Base-by-base conservation (phyloP, 2,329 filamentous ascomycete species). In the Lasiodiplodia sp. region DNA sequence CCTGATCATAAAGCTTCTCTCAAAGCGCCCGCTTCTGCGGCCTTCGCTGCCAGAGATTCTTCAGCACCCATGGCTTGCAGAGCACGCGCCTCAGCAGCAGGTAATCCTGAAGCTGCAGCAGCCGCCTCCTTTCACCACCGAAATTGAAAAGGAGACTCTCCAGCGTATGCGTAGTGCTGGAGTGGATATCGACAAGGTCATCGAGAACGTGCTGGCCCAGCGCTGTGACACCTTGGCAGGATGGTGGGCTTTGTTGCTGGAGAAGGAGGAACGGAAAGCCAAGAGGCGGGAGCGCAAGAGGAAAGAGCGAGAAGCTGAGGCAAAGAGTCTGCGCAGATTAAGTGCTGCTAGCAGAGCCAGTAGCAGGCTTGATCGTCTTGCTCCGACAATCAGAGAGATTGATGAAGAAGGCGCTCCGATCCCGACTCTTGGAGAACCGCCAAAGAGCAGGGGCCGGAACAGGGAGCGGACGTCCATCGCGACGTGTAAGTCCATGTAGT, bases 211-310 rank as follows among this genome's bases (percentile, higher is more conserved):
- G 3, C 81, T 97, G 44, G 89, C 94, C 4, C 93, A 97, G 78
- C 88, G 93, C 72, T 98, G 96, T 76, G 95, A 99, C 80, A 87
- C 91, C 6, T 83, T 99, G 60, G 93, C 94, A 63, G 96, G 96
- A 6, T 99, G 96, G 96, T 99, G 96, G 96, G 92, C 93, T 3
- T 81, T 99, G 34, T 82, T 99, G 49, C 89, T 98, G 11, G 96
- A 98, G 76, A 99, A 98, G 78, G 96, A 99, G 77, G 89, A 94
- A 77, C 89, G 94, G 10, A 99, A 99, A 79, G 90, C 94, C 71
- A 86, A 83, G 70, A 86, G 94, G 70, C 86, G 91, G 71, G 94
- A 97, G 74, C 88, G 89, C 66, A 97, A 95, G 77, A 88, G 95
- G 10, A 93, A 87, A 76, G 94, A 98, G 77, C 90, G 89, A 73